A percentile compares a stretch with the other conserved stretches of the same genome.
phyloP scores from a whole-genome alignment of 2,329 filamentous ascomycete genomes.

The Venturia pyrina region DNA sequence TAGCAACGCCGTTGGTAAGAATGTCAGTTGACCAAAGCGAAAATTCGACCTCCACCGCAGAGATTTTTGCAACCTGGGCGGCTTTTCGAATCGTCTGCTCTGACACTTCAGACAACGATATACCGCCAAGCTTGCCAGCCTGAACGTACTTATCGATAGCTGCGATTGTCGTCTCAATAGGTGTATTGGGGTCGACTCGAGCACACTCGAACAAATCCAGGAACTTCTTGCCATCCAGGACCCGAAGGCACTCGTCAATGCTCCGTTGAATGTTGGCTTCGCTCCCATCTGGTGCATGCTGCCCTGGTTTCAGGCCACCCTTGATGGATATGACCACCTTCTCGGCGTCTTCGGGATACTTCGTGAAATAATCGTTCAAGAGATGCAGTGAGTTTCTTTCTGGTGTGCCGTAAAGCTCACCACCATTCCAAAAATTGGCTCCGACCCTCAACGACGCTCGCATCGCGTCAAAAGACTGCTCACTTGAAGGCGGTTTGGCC shows the following conservation, averaged over 20 bases:
- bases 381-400: conserved; percentile 38
- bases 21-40: conserved; percentile 48
- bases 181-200: conserved; percentile 32
- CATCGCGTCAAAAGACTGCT: conserved; percentile 35
- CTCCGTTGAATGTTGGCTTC: conserved; percentile 31
- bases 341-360: conserved; percentile 39
- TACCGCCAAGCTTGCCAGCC: conserved; percentile 35
- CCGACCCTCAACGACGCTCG: conserved; percentile 31
- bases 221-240: conserved; percentile 37
- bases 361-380: conserved; percentile 40
- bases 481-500: conserved; percentile 24
- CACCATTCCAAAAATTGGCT: conserved; percentile 40
- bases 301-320: conserved; percentile 29
- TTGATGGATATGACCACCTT: conserved; percentile 45
- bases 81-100: conserved; percentile 37
- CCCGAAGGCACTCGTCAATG: conserved; percentile 35
- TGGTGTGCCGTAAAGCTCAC: conserved; percentile 38
- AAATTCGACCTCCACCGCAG: conserved; percentile 51
- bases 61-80: conserved; percentile 44
- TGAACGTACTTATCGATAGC: conserved; percentile 32
- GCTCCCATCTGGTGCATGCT: conserved; percentile 29
- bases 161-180: conserved; percentile 35
- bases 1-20: conserved; percentile 46
- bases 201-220: conserved; percentile 40
- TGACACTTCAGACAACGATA: conserved; percentile 36